phyloP scores from a whole-genome alignment of 2,329 filamentous ascomycete genomes.

The Neobulgaria alba region DNA sequence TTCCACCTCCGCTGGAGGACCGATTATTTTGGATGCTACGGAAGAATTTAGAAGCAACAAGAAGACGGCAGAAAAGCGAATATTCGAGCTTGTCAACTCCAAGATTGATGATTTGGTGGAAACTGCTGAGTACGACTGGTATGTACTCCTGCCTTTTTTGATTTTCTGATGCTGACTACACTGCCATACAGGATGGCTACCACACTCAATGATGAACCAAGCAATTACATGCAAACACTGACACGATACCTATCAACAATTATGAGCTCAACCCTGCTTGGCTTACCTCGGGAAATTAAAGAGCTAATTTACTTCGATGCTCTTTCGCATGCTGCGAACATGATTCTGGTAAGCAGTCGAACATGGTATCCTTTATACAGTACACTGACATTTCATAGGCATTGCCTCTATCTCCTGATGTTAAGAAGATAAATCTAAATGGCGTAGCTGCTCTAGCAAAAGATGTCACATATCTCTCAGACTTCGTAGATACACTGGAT shows the following conservation, averaged over 20 bases:
- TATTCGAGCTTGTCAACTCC: constrained; percentile 96
- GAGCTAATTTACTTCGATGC: constrained; percentile 98
- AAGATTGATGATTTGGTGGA: constrained; percentile 98
- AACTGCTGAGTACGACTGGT: constrained; percentile 96
- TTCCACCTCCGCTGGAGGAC: constrained; percentile 70
- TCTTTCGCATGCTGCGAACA: constrained; percentile 78
- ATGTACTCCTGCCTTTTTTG: too few species aligned
- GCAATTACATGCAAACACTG: constrained; percentile 90
- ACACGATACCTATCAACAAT: constrained; percentile 91
- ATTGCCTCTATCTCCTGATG: constrained; percentile 35
- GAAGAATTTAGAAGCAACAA: constrained; percentile 83
- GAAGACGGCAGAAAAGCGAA: constrained; percentile 92
- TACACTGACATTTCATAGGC: background rate
- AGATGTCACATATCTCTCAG: constrained; percentile 74
- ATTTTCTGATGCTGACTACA: constrained; percentile 25
- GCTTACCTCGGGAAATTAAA: constrained; percentile 91
- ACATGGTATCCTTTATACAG: background rate
- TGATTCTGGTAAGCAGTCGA: constrained; percentile 58
- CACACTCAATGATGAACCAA: constrained; percentile 61
- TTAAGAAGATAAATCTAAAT: constrained; percentile 80
- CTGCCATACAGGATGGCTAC: constrained; percentile 41
- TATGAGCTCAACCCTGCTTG: constrained; percentile 89
- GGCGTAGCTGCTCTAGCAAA: constrained; percentile 72
- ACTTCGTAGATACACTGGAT: constrained; percentile 80
- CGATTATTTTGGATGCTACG: constrained; percentile 73